Base-by-base conservation (phyloP, 1,139 yeast species). In the Nakaseomyces nivariensis region DNA sequence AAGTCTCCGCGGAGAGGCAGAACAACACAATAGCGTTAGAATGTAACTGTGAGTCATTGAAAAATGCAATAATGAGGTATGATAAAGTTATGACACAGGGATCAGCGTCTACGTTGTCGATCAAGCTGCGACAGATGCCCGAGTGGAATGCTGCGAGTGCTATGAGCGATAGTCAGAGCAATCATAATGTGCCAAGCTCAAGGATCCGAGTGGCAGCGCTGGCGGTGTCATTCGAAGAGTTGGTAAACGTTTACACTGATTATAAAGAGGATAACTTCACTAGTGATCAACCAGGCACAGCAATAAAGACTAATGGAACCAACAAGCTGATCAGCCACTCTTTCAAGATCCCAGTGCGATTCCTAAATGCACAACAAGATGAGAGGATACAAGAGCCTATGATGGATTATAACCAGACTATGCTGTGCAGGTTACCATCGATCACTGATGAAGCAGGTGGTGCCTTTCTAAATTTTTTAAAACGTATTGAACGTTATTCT, bases 11-110 rank as follows among this genome's bases (percentile, higher is more conserved):
- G 5, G 59, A 56, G 31, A 56, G 67, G 22, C 64, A 61, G 31
- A 48, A 52, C n/a, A 59, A 58, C 46, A 57, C 64, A 1, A 60
- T 64, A 4, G 54, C 67, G 0, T 60, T 64, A 64, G 67, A 64
- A 43, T 61, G 58, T 49, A 64, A 59, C 44, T 62, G 67, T 51
- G 67, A 61, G 22, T 55, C 64, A 1, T 48, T 64, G 38, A 50
- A 59, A 17, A 60, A 58, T 49, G 66, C 59, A 1, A 55, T 64
- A 26, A 58, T 60, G 47, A 56, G 62, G 40, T 64, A 62, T 48
- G 68, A 64, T 36, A 53, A 55, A 32, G 58, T 57, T 6, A 55
- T 61, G 51, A 56, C 47, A 41, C 64, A 58, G 44, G 66, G 66
- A 0, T 58, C 59, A n/a, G 52, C 56, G 1, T 54, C 65, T n/a